Evolutionary conservation across 306 rosid species (phyloP), one percentile per base, ranked within the genome.

Genomic region (Sicyos edulis): DNA sequence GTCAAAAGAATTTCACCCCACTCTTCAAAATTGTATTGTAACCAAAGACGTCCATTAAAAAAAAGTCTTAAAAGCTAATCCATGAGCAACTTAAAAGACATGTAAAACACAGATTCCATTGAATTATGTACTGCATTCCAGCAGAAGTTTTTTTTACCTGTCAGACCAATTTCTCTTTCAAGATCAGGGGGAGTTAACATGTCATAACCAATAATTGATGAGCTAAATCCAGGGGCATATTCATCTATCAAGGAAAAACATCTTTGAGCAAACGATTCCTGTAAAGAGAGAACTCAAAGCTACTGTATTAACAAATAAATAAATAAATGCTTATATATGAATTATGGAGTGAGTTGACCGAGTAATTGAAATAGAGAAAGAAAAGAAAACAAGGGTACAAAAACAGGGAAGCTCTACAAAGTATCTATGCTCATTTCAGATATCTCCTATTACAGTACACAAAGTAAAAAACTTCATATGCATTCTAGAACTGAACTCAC

Each of bases 121-220:
- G 20, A 22, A 15, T 60, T 60, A 19, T 60, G n/a, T 3, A 26
- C 69, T 3, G 29, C 44, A 60, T 32, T 62, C 49, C 22, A 16
- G 13, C 68, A 62, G 22, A 34, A 62, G 49, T 32, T 62, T 16
- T 8, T 44, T 34, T 62, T 62, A 92, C 98, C 97, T 76, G 96
- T 92, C 80, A 92, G 78, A 75, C 96, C 98, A 16, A 92, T 77
- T 87, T 90, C 96, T 80, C 92, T 86, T 79, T 92, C 98, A 72
- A 92, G 98, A 76, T 92, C 98, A 49, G 96, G 98, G 2, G 98
- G 98, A 45, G 98, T 88, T 83, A 92, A 79, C 98, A 90, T 90
- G 79, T 92, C 96, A 49, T 90, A 87, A n/a, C 84, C 98, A 71
- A 92, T 74, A n/a, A 92, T 24, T 64, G 98, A 88, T 73, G 91